Evolutionary conservation across 768 basidiomycete species (phyloP).

Genomic region (Cubamyces sp.): DNA sequence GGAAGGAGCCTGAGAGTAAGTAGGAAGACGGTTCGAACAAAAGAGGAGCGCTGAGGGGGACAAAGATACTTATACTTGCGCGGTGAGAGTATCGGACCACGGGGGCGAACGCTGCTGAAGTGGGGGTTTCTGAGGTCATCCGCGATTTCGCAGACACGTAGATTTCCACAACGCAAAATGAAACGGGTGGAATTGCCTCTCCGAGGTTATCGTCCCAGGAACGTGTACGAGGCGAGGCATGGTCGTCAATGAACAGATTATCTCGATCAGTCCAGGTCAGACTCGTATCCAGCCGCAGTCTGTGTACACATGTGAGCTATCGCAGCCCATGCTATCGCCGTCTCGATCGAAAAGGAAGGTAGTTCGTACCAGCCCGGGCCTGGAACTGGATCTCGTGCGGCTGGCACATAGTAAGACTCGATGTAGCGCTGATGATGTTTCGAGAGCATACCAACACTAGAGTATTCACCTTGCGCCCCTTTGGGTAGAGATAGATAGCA

Average conservation of each 20-base stretch:
- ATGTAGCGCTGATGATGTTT: too few species aligned
- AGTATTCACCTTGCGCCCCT: too few species aligned
- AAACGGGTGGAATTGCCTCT: slow-evolving; percentile 21
- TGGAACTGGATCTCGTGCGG: too few species aligned
- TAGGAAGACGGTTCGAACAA: slow-evolving; percentile 25
- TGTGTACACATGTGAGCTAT: background rate
- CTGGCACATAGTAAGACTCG: too few species aligned
- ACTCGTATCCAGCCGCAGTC: slow-evolving; percentile 17
- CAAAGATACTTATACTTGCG: slow-evolving; percentile 25
- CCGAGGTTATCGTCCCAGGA: slow-evolving; percentile 23
- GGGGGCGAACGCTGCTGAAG: slow-evolving; percentile 20
- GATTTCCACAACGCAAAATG: slow-evolving; percentile 16
- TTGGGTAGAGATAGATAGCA: too few species aligned
- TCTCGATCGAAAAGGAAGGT: background rate
- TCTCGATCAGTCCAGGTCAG: slow-evolving; percentile 24
- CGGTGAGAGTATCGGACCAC: slow-evolving; percentile 23
- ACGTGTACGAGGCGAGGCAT: slow-evolving; percentile 35
- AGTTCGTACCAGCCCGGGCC: too few species aligned
- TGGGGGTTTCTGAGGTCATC: slow-evolving; percentile 25
- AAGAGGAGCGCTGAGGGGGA: slow-evolving; percentile 16
- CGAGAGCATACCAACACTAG: too few species aligned
- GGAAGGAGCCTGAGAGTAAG: slow-evolving; percentile 18
- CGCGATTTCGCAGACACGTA: slow-evolving; percentile 6
- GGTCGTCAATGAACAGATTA: slow-evolving; percentile 18
- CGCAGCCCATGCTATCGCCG: background rate